These are phyloP conservation scores for Crithidia sp. DNA, from an alignment of 208 protist species.

Conservation along the genomic window DNA sequence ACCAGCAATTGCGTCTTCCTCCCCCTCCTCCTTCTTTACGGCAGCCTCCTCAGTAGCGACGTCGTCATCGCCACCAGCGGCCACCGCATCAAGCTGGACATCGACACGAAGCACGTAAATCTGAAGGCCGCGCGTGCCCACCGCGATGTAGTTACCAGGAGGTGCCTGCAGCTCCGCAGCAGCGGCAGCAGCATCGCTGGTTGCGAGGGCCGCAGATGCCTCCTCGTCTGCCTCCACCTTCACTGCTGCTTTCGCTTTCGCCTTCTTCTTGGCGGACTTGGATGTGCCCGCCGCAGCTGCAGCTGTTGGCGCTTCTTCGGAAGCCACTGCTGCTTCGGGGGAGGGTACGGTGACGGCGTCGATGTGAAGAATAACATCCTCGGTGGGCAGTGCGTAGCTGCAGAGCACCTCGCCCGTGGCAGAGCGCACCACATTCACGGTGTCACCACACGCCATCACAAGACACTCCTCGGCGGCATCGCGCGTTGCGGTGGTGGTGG, in stretches of 20 bases:
- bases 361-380: conserved; percentile 85
- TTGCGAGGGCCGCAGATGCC: not conserved
- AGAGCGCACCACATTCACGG: conserved; percentile 75
- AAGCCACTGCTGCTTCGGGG: not conserved
- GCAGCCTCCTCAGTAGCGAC: not conserved
- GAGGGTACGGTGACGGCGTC: conserved; percentile 72
- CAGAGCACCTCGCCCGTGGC: conserved; percentile 62
- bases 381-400: conserved; percentile 77
- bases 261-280: conserved; percentile 6
- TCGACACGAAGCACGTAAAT: conserved; percentile 79
- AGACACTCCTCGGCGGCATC: conserved; percentile 45
- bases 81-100: conserved; percentile 25
- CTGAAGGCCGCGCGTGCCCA: conserved; percentile 82
- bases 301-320: not conserved
- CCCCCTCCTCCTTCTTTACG: not conserved
- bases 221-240: conserved; percentile 22
- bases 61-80: not conserved
- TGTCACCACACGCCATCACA: conserved; percentile 83
- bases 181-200: not conserved
- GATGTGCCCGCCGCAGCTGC: not conserved
- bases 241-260: not conserved
- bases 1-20: not conserved
- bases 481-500: not conserved
- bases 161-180: conserved; percentile 40
- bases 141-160: conserved; percentile 75